Percentiles rank a stretch among this genome's conserved stretches.
phyloP scores from a whole-genome alignment of 1,284 basidiomycete genomes.

The Boletus sp. region DNA sequence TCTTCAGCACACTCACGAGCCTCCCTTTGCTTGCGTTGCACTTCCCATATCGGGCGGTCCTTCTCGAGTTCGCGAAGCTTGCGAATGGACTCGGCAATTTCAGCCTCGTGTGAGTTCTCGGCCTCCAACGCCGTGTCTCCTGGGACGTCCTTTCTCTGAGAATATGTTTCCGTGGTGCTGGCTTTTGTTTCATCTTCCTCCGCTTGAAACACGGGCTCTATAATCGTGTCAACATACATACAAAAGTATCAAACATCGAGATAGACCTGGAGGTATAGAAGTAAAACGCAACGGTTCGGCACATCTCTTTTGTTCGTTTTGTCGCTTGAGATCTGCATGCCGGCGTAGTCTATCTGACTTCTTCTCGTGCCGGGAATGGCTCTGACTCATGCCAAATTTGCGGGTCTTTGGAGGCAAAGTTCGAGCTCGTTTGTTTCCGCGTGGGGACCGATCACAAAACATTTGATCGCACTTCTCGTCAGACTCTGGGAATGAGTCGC shows the following conservation, averaged over 20 bases:
- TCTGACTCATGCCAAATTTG: constrained; percentile 38
- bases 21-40: constrained; percentile 46
- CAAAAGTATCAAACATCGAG: not conserved
- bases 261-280: constrained; percentile 22
- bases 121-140: constrained; percentile 24
- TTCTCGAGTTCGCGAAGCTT: constrained; percentile 69
- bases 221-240: constrained; percentile 7
- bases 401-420: constrained; percentile 44
- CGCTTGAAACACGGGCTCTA: constrained; percentile 37
- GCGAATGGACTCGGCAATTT: constrained; percentile 62
- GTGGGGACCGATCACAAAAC: constrained; percentile 24
- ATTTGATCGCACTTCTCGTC: constrained; percentile 23
- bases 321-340: constrained; percentile 39
- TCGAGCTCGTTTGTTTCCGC: constrained; percentile 45
- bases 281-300: constrained; percentile 2
- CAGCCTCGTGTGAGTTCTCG: constrained; percentile 40
- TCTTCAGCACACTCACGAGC: constrained; percentile 47
- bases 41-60: constrained; percentile 63
- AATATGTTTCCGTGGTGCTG: constrained; percentile 6
- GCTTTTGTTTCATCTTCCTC: constrained; percentile 34
- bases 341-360: constrained; percentile 38
- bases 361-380: constrained; percentile 37
- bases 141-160: not conserved
- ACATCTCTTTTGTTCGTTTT: not conserved
- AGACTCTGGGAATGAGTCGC: constrained; percentile 3